phyloP scores from a whole-genome alignment of 257 asterid genomes.

The Striga asiatica region DNA sequence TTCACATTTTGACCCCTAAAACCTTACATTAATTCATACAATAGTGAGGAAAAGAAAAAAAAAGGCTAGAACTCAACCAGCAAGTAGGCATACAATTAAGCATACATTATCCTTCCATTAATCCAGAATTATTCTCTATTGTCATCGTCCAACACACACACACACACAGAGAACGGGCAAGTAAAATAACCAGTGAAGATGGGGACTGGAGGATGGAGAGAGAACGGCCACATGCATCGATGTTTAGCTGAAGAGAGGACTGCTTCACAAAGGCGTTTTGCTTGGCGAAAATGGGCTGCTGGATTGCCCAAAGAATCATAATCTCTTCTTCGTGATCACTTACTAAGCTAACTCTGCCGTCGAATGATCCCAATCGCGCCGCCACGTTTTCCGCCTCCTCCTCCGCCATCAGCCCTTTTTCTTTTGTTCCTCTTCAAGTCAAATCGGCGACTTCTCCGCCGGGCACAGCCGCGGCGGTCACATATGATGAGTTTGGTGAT shows the following conservation, averaged over 20 bases:
- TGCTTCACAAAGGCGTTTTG: conserved; percentile 65
- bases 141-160: too few species aligned
- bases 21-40: too few species aligned
- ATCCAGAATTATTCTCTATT: too few species aligned
- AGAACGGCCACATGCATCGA: conserved; percentile 82
- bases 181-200: conserved; percentile 53
- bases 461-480: too few species aligned
- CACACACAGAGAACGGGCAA: not conserved
- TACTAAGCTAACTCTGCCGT: conserved; percentile 45
- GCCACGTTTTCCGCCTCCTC: conserved; percentile 29
- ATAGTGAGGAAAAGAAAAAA: too few species aligned
- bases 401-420: conserved; percentile 22
- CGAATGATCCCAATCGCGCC: conserved; percentile 46
- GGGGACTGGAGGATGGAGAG: conserved; percentile 79
- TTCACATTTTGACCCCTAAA: too few species aligned
- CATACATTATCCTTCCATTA: too few species aligned
- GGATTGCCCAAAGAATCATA: conserved; percentile 82
- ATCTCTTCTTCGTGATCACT: conserved; percentile 48
- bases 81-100: too few species aligned
- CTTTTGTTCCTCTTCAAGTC: not conserved
- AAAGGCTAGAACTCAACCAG: too few species aligned
- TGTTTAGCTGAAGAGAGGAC: conserved; percentile 54
- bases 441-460: too few species aligned
- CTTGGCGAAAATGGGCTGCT: conserved; percentile 68
- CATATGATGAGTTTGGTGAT: too few species aligned